phyloP scores from a whole-genome alignment of 768 basidiomycete genomes.

The Boletellus emodensis region DNA sequence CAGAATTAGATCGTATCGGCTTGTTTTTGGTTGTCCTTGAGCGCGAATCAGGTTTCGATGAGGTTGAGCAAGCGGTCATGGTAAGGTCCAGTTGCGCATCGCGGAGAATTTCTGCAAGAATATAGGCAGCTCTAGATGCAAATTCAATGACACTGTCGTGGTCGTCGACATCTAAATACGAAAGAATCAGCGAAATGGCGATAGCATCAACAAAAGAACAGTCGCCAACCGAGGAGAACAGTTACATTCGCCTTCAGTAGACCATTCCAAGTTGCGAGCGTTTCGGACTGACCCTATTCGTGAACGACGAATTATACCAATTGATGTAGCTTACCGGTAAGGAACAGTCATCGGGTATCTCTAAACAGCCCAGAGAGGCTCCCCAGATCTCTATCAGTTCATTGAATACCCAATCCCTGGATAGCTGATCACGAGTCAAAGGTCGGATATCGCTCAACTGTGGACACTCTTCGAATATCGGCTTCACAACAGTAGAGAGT shows the following conservation, averaged over 20 bases:
- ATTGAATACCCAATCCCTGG: slow-evolving; percentile 48
- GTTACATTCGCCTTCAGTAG: slow-evolving; percentile 49
- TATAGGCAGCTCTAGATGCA: slow-evolving; percentile 35
- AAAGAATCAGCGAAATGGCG: slow-evolving; percentile 5
- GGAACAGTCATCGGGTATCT: slow-evolving; percentile 41
- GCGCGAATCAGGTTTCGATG: slow-evolving; percentile 5
- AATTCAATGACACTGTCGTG: slow-evolving; percentile 38
- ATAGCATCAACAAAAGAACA: slow-evolving; percentile 4
- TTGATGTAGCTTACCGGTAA: slow-evolving; percentile 45
- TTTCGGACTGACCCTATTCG: slow-evolving; percentile 35
- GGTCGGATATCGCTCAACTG: slow-evolving; percentile 50
- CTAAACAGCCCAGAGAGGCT: slow-evolving; percentile 40
- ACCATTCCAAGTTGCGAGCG: slow-evolving; percentile 55
- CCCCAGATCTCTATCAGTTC: slow-evolving; percentile 54
- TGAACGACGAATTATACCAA: neutral
- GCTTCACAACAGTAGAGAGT: slow-evolving; percentile 45
- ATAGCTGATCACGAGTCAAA: slow-evolving; percentile 56
- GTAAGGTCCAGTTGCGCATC: slow-evolving; percentile 45
- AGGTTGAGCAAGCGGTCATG: slow-evolving; percentile 21
- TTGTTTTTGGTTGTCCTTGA: slow-evolving; percentile 4
- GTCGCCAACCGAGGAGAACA: slow-evolving; percentile 50
- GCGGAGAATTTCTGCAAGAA: slow-evolving; percentile 48
- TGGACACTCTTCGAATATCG: slow-evolving; percentile 52
- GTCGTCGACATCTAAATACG: slow-evolving; percentile 40
- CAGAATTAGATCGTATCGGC: slow-evolving; percentile 35